Base-by-base conservation (phyloP, 2,329 filamentous ascomycete genomes). In the Curvularia hawaiiensis region DNA sequence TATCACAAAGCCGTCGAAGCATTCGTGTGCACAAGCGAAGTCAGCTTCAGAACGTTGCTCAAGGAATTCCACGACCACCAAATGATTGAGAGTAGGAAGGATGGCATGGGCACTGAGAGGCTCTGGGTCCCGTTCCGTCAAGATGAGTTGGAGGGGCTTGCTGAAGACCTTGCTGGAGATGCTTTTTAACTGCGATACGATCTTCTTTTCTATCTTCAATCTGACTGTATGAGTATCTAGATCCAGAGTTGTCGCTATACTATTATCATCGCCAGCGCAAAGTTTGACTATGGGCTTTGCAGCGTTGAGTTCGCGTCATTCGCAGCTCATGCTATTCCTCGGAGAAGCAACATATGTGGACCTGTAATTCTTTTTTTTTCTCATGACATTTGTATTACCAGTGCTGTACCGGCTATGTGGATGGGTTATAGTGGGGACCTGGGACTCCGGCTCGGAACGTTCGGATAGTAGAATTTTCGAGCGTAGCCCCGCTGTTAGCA, bases 1-100 rank as follows among this genome's bases (percentile, higher is more conserved):
- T 99, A 98, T 72, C 92, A 96, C 74, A 97, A 97, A 79, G 93
- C 95, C 2, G 90, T 94, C 5, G 93, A 97, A 77, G 92, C 97
- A 72, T 98, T 99, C 75, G 95, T 99, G 49, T 97, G 94, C 75
- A 95, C 91, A 67, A 97, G 90, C 59, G 95, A 98, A 79, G 92
- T 98, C 85, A 92, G 91, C 61, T 98, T 98, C 79, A 85, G 95
- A 59, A 97, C 93, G 26, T 76, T 99, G 72, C 78, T 99, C 61
- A 98, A 98, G 79, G 95, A 99, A 84, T 95, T 99, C 75, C 92
- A 97, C 73, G 95, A 99, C 70, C 95, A 99, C 79, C 92, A 97
- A 72, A 98, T 99, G 87, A 90, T 99, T 62, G 91, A 91, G 54
- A 96, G 90, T 60, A 86, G 88, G 61, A 94, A 94, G 72, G 94